Percentiles rank a stretch among this genome's conserved stretches.
Conservation (phyloP, 805 yeast species). For the Saccharomyces paradoxus region DNA sequence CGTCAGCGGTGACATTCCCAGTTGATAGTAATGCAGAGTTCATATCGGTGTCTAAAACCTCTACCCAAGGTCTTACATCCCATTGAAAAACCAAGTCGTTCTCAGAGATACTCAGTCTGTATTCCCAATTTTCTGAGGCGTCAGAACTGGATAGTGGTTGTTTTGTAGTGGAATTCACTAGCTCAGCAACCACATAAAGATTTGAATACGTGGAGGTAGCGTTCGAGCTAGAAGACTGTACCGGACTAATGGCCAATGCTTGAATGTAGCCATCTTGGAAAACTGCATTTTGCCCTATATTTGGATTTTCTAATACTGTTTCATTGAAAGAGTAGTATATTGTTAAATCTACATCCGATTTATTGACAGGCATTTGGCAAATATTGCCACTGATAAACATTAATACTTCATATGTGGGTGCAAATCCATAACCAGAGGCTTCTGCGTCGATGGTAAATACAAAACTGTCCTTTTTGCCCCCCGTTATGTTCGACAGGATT, state of each 20-base stretch:
- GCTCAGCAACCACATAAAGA: conserved; percentile 21
- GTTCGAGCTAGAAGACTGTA: conserved; percentile 3
- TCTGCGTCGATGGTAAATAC: conserved; percentile 17
- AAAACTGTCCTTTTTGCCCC: conserved; percentile 20
- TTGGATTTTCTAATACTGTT: conserved; percentile 10
- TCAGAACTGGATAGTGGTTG: conserved; percentile 4
- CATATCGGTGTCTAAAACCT: conserved; percentile 62
- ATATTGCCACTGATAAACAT: conserved; percentile 32
- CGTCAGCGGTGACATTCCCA: conserved; percentile 36
- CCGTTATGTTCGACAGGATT: conserved; percentile 21
- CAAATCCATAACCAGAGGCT: conserved; percentile 8
- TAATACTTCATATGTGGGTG: conserved; percentile 17
- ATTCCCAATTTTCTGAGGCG: conserved; percentile 39
- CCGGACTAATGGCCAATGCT: conserved; percentile 24
- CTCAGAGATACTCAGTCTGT: conserved; percentile 59
- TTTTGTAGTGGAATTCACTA: conserved; percentile 18
- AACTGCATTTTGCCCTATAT: conserved; percentile 7
- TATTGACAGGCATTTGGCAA: conserved; percentile 22
- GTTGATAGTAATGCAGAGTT: conserved; percentile 59
- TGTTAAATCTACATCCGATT: conserved; percentile 12
- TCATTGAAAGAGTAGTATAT: conserved; percentile 26
- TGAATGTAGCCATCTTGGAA: conserved; percentile 27
- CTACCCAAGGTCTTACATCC: conserved; percentile 50
- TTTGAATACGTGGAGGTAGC: conserved; percentile 16
- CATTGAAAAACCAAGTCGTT: conserved; percentile 59